A percentile compares a stretch with the other conserved stretches of the same genome.
phyloP scores from a whole-genome alignment of 1,284 basidiomycete species.

The Retiboletus fuscus region DNA sequence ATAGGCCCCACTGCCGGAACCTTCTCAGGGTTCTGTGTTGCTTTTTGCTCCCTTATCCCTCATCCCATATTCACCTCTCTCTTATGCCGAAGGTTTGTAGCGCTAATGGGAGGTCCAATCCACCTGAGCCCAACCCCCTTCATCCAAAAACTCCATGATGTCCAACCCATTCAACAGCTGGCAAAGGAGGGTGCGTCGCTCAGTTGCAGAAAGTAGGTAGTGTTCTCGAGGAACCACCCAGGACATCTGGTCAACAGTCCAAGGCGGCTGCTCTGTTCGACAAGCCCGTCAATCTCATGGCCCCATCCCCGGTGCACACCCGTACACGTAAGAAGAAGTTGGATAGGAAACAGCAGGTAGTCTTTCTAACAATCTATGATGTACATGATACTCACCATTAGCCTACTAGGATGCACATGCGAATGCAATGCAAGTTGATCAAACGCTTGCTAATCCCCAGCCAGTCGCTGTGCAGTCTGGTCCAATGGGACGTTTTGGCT shows the following conservation, averaged over 20 bases:
- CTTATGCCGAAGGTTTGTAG: background rate
- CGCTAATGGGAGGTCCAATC: background rate
- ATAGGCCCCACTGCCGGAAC: too few relatives aligned
- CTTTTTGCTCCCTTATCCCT: too few relatives aligned
- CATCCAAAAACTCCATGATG: background rate
- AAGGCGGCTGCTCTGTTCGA: background rate
- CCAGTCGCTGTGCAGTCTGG: too few relatives aligned
- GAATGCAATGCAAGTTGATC: too few relatives aligned
- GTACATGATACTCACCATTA: too few relatives aligned
- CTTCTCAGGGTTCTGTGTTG: too few relatives aligned
- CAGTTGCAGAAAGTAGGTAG: background rate
- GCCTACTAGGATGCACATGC: too few relatives aligned
- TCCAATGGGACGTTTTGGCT: too few relatives aligned
- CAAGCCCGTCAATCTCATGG: background rate
- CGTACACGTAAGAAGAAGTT: background rate
- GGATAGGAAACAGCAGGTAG: background rate
- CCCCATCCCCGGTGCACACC: background rate
- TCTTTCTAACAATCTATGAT: background rate
- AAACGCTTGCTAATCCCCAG: too few relatives aligned
- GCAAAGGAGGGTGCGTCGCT: background rate
- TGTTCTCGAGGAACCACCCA: background rate
- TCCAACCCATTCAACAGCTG: background rate
- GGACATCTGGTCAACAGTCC: background rate
- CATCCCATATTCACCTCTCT: too few relatives aligned
- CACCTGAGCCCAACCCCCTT: too few relatives aligned